Base-by-base conservation (phyloP, 169 alveolate species). In the Cryptosporidium baileyi region DNA sequence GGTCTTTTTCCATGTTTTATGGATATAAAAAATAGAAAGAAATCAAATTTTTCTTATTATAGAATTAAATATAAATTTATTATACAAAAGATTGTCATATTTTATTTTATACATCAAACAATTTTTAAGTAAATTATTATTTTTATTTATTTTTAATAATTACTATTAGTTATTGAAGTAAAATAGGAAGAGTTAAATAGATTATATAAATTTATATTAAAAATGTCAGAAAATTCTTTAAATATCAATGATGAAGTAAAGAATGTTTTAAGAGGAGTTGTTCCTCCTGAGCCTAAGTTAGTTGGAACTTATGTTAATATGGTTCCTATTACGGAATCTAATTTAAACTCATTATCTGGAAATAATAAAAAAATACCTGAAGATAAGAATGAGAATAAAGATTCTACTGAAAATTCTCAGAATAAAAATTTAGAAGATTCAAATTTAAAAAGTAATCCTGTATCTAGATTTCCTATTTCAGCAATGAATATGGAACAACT, bases 231-330 rank as follows among this genome's bases (percentile, higher is more conserved):
- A 41, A 74, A 74, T 36, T 30, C 19, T 36, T 51, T 60, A 57
- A 74, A n/a, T 22, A 43, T 74, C 13, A 74, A 74, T 36, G 85
- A 74, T n/a, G 67, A 52, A 32, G 36, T 59, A 36, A 74, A 74
- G 54, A 51, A 30, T 22, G 67, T 74, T 36, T 32, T 74, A 52
- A 74, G 28, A 36, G 85, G 67, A 19, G 74, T 74, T 19, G 11
- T 67, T 3, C 85, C 85, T 6, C 85, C 85, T 4, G 67, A 74
- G 40, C 85, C 85, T 1, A 74, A 74, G 15, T 22, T 74, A 54
- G 43, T 74, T 17, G 57, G 57, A 9, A 74, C 74, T 11, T 54
- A 51, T 32, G 38, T 74, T 41, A 74, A 74, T 51, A 74, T 74
- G 85, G 85, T 74, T 17, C 85, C 85, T 22, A 74, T 74, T 34